Percentiles rank a stretch among this genome's conserved stretches.
These are phyloP conservation scores for Arthrobotrys musiformis DNA, from an alignment of 2,329 filamentous ascomycete species.

Conservation along the genomic window DNA sequence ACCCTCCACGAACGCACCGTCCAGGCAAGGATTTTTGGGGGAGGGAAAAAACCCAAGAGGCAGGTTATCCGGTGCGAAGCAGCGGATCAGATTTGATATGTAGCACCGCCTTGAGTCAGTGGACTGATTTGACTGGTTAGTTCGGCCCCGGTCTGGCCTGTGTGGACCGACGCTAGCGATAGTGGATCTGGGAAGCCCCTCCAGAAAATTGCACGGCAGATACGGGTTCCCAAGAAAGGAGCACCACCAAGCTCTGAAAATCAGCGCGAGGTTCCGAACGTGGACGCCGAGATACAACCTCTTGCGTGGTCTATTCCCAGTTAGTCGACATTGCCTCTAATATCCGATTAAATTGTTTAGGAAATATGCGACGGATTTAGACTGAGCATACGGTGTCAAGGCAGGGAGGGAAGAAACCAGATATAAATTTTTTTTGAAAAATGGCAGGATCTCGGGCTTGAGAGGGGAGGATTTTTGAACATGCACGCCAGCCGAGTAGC, in stretches of 20 bases:
- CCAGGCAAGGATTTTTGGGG: constrained; percentile 25
- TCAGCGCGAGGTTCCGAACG: constrained; percentile 56
- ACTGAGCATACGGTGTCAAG: constrained; percentile 24
- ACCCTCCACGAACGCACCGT: constrained; percentile 21
- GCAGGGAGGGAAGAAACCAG: constrained; percentile 10
- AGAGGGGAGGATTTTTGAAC: background rate
- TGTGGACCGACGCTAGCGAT: constrained; percentile 50
- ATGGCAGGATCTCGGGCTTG: constrained; percentile 4
- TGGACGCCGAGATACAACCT: constrained; percentile 43
- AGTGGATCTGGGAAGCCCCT: constrained; percentile 48
- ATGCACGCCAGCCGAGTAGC: constrained; percentile 19
- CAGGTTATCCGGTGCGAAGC: constrained; percentile 35
- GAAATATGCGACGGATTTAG: constrained; percentile 19
- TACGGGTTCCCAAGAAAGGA: constrained; percentile 29
- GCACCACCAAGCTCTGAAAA: constrained; percentile 11
- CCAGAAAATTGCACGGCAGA: constrained; percentile 49
- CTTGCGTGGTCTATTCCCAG: constrained; percentile 1
- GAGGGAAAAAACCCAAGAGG: constrained; percentile 6
- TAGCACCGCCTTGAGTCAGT: constrained; percentile 44
- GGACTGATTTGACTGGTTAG: constrained; percentile 44
- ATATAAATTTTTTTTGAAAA: constrained; percentile 24
- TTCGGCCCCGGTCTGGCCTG: constrained; percentile 28
- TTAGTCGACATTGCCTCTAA: constrained; percentile 26
- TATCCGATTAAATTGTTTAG: constrained; percentile 4
- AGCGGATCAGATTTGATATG: constrained; percentile 49